Evolutionary conservation across 2,329 filamentous ascomycete genomes (phyloP).

Genomic region (Neonectria faginata): DNA sequence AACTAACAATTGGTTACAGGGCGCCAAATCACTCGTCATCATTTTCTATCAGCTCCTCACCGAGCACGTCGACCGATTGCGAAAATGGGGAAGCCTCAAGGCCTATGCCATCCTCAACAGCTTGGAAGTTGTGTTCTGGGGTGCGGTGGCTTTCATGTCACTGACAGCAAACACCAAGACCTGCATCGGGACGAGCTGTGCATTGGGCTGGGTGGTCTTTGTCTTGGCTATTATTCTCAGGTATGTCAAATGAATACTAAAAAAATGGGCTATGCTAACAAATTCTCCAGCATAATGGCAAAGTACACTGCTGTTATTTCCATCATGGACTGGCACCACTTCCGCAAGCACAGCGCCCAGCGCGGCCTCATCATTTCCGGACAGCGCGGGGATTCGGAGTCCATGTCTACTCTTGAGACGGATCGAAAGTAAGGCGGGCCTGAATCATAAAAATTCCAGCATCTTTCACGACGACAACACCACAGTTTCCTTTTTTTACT

Average conservation of each 20-base stretch:
- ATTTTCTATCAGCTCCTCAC: constrained; percentile 56
- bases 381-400: constrained; percentile 9
- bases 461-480: too few relatives aligned
- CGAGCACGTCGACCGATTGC: constrained; percentile 49
- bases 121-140: constrained; percentile 58
- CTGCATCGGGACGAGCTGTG: constrained; percentile 25
- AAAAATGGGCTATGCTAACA: background rate
- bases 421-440: background rate
- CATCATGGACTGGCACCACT: constrained; percentile 16
- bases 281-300: background rate
- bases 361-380: background rate
- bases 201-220: constrained; percentile 27
- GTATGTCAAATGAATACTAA: background rate
- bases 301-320: constrained; percentile 13
- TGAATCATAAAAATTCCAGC: background rate
- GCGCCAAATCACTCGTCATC: constrained; percentile 54
- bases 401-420: background rate
- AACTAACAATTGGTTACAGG: constrained; percentile 30
- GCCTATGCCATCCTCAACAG: constrained; percentile 55
- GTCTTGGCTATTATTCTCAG: constrained; percentile 7
- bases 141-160: constrained; percentile 26
- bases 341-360: constrained; percentile 5
- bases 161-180: constrained; percentile 19
- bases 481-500: background rate
- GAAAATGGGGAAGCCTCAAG: constrained; percentile 53